Evolutionary conservation across 805 yeast species (phyloP).

Genomic region (Zygosaccharomyces bailii): DNA sequence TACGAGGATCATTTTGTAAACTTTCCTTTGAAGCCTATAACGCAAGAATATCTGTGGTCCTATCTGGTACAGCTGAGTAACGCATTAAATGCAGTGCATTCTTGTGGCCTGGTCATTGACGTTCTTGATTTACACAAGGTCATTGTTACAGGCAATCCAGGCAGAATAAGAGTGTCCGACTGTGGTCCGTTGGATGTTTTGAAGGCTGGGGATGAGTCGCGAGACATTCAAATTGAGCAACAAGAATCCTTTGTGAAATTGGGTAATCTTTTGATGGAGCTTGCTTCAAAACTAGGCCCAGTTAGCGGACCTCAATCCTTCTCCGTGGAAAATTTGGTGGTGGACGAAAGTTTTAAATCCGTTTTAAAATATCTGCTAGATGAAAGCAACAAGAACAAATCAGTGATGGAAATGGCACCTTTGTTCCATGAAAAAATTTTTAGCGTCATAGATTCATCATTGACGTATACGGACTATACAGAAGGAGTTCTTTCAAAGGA

Average conservation of each 20-base stretch:
- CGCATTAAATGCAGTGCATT: constrained; percentile 67
- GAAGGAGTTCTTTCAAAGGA: constrained; percentile 66
- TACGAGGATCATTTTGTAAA: constrained; percentile 60
- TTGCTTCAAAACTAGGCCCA: constrained; percentile 40
- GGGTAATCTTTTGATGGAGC: constrained; percentile 57
- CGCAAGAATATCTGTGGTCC: constrained; percentile 69
- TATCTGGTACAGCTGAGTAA: constrained; percentile 70
- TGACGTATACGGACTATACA: constrained; percentile 51
- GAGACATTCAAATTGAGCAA: constrained; percentile 39
- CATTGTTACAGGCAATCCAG: constrained; percentile 61
- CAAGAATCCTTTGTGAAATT: constrained; percentile 54
- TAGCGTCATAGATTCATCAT: constrained; percentile 47
- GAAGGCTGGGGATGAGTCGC: constrained; percentile 30
- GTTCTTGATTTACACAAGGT: constrained; percentile 63
- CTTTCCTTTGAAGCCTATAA: constrained; percentile 37
- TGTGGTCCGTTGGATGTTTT: constrained; percentile 71
- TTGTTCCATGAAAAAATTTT: constrained; percentile 46
- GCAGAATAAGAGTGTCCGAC: constrained; percentile 66
- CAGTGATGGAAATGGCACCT: constrained; percentile 37
- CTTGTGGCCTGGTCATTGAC: constrained; percentile 49
- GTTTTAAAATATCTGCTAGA: constrained; percentile 42
- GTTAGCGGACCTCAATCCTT: constrained; percentile 3
- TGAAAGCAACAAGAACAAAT: constrained; percentile 24
- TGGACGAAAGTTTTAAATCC: constrained; percentile 45
- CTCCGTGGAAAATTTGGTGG: constrained; percentile 32